Percentiles rank a stretch among this genome's conserved stretches.
Conservation (phyloP, 2,329 filamentous ascomycete species). For the Fusarium robinianum region DNA sequence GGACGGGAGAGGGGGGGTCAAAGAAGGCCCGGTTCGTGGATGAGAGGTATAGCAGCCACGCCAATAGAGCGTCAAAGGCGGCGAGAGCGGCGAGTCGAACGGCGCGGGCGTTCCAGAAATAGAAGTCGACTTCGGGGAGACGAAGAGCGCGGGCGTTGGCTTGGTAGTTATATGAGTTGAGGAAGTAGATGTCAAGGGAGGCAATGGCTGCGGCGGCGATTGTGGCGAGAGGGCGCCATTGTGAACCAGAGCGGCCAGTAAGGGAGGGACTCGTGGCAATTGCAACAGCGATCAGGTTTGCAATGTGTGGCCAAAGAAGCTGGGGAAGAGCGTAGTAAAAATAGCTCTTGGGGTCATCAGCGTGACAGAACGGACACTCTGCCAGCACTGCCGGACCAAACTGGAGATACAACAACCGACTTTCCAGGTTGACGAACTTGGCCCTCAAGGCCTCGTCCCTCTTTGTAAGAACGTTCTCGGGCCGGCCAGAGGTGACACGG, state of each 20-base stretch:
- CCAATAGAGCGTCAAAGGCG: constrained; percentile 65
- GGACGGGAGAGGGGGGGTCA: constrained; percentile 61
- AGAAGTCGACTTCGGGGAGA: constrained; percentile 67
- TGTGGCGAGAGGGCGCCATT: constrained; percentile 74
- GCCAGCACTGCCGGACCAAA: constrained; percentile 77
- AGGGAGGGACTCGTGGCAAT: constrained; percentile 72
- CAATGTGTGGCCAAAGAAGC: constrained; percentile 75
- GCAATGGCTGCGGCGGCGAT: constrained; percentile 63
- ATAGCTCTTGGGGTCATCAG: constrained; percentile 72
- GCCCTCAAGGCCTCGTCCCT: constrained; percentile 67
- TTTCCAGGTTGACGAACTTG: constrained; percentile 72
- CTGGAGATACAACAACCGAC: constrained; percentile 78
- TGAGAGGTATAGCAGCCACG: constrained; percentile 71
- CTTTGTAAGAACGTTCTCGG: constrained; percentile 52
- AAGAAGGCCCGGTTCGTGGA: constrained; percentile 80
- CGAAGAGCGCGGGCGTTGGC: constrained; percentile 66
- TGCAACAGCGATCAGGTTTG: constrained; percentile 74
- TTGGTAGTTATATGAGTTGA: constrained; percentile 67
- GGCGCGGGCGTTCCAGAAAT: constrained; percentile 71
- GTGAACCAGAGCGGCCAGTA: constrained; percentile 63
- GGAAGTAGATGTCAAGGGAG: constrained; percentile 66
- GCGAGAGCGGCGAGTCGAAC: constrained; percentile 68
- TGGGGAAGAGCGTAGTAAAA: constrained; percentile 79
- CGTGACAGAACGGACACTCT: constrained; percentile 79
- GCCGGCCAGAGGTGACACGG: constrained; percentile 66